A percentile compares a stretch with the other conserved stretches of the same genome.
Conservation (phyloP, 768 basidiomycete genomes). For the Leucosporidium creatinivorum region DNA sequence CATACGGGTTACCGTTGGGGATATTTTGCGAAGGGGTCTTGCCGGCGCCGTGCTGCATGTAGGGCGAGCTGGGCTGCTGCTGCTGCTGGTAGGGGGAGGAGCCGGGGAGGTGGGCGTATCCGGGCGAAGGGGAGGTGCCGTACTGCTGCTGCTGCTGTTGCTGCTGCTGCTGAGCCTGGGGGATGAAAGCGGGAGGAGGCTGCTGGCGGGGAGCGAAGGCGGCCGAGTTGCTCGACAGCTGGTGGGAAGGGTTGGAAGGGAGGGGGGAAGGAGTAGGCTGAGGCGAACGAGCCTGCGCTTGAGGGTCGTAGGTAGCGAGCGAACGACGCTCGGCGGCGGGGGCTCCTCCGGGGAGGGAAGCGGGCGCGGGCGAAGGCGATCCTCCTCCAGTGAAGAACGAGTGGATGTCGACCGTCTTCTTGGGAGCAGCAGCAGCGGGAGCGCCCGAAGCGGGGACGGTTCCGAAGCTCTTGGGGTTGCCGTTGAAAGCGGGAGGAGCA, state of each 20-base stretch:
- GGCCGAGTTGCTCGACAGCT: conserved; percentile 13
- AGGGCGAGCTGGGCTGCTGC: not conserved
- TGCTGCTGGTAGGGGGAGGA: conserved; percentile 4
- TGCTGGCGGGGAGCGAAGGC: conserved; percentile 17
- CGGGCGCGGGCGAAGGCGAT: conserved; percentile 9
- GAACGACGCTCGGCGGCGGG: conserved; percentile 21
- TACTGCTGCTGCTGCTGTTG: conserved; percentile 2
- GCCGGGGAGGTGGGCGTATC: not conserved
- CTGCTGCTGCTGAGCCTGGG: conserved; percentile 3
- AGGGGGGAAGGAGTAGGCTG: conserved; percentile 21
- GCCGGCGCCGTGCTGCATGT: not conserved
- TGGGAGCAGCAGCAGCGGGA: conserved; percentile 3
- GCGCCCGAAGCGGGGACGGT: conserved; percentile 15
- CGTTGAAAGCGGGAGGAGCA: conserved; percentile 24
- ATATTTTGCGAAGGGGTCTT: conserved; percentile 33
- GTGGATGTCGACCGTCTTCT: conserved; percentile 28
- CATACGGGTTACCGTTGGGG: conserved; percentile 30
- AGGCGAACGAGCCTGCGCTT: conserved; percentile 18
- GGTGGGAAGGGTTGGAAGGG: not conserved
- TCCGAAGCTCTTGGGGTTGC: conserved; percentile 22
- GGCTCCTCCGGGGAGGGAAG: conserved; percentile 4
- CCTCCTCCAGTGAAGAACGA: conserved; percentile 31
- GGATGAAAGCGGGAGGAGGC: conserved; percentile 24
- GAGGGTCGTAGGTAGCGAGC: conserved; percentile 24
- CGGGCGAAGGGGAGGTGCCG: not conserved